Evolutionary conservation across 1,284 basidiomycete genomes (phyloP), one percentile per base, ranked within the genome.

Genomic region (Puccinia coronata): DNA sequence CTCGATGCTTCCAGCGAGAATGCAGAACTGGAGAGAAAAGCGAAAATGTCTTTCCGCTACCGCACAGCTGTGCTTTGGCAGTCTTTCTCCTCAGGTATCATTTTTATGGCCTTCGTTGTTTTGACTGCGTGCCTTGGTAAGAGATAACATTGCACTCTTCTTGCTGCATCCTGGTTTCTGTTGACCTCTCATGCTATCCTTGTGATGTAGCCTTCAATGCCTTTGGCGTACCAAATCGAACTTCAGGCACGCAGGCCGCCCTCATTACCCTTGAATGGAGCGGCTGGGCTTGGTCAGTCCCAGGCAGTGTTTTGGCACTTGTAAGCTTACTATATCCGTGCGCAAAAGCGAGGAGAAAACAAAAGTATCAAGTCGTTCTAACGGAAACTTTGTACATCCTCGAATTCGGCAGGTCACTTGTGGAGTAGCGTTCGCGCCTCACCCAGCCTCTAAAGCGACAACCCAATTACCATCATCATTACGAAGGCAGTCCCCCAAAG

Each of bases 241-340:
- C 47, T 31, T 49, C 69, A 51, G n/a, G 47, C 25, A 47, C 28
- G 2, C 18, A 34, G 20, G 69, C 53, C 36, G 39, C 31, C 8
- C 20, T 53, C 20, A 51, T 71, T 20, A 51, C 47, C 20, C 36
- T 51, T 12, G 69, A 71, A 34, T 71, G 69, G 69, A 23, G 18
- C 18, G 69, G 49, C 3, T 71, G 69, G 69, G 49, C 69, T 25
- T 49, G 43, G 39, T 49, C 69, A 71, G 69, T 51, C 8, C 69
- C 69, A 51, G 69, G 69, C n/a, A 49, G 69, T 28, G 47, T 71
- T 23, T 71, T 71, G 47, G 69, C 69, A 23, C 53, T 71, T 71
- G 69, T 71, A 31, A 71, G 63, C 34, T 47, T 18, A 67, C 6
- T 9, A 31, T 8, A 47, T 8, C 43, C 8, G 9, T 47, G n/a